Conservation (phyloP, 2,329 filamentous ascomycete genomes). For the Epichloe elymi region DNA sequence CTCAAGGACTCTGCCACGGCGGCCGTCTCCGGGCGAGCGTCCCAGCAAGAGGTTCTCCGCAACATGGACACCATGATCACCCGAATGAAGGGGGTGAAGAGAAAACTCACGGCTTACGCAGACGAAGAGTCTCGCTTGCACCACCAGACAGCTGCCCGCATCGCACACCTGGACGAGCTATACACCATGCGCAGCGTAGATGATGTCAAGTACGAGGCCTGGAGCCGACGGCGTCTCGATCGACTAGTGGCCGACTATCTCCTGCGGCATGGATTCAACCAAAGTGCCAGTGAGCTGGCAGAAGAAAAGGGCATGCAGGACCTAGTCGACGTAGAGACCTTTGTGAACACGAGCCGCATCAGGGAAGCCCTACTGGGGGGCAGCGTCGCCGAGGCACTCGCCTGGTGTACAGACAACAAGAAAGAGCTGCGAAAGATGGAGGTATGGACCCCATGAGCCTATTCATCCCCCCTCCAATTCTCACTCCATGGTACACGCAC, state of each 20-base stretch:
- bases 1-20: constrained; percentile 53
- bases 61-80: constrained; percentile 75
- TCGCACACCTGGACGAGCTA: constrained; percentile 69
- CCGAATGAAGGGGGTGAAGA: constrained; percentile 74
- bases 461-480: background rate
- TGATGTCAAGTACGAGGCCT: constrained; percentile 87
- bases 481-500: background rate
- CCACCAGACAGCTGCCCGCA: constrained; percentile 59
- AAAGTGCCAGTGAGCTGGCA: constrained; percentile 64
- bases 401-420: constrained; percentile 90
- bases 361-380: constrained; percentile 58
- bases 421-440: constrained; percentile 81
- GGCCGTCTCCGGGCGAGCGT: constrained; percentile 48
- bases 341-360: constrained; percentile 68
- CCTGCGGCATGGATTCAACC: constrained; percentile 66
- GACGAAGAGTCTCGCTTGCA: constrained; percentile 72
- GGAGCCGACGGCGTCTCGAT: constrained; percentile 72
- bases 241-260: constrained; percentile 87
- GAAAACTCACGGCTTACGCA: constrained; percentile 66
- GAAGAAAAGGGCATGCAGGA: constrained; percentile 62
- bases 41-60: constrained; percentile 59
- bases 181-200: constrained; percentile 69
- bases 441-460: constrained; percentile 34
- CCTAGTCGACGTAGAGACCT: constrained; percentile 80
- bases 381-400: constrained; percentile 64